Evolutionary conservation across 1,139 yeast genomes (phyloP).

Genomic region (Nadsonia commutata): DNA sequence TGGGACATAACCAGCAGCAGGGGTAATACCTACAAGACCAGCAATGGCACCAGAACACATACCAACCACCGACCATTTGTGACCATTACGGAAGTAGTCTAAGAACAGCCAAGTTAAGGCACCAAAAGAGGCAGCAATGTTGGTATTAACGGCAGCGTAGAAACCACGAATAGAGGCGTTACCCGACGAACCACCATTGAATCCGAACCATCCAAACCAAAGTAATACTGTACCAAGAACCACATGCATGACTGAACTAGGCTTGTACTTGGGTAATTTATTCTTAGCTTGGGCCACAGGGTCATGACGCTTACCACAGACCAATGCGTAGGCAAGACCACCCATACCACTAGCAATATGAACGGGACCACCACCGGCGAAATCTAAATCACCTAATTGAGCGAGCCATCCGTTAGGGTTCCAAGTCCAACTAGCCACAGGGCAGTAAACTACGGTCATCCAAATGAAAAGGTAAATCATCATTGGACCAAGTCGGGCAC

Average conservation of each 20-base stretch:
- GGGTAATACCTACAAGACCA: conserved; percentile 91
- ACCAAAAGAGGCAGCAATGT: conserved; percentile 83
- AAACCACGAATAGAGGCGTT: conserved; percentile 81
- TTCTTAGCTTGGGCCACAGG: conserved; percentile 32
- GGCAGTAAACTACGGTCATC: conserved; percentile 94
- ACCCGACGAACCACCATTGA: conserved; percentile 96
- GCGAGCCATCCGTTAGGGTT: conserved; percentile 82
- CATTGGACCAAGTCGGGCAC: conserved; percentile 95
- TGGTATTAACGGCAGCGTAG: conserved; percentile 87
- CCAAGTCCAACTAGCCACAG: conserved; percentile 97
- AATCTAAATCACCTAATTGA: conserved; percentile 72
- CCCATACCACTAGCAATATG: conserved; percentile 92
- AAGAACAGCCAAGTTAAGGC: conserved; percentile 88
- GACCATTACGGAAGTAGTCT: conserved; percentile 77
- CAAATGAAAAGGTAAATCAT: conserved; percentile 84
- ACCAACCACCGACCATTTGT: conserved; percentile 91
- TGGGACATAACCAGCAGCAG: conserved; percentile 94
- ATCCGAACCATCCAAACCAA: conserved; percentile 98
- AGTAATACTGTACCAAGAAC: conserved; percentile 89
- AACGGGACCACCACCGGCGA: conserved; percentile 98
- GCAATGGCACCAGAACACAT: conserved; percentile 88
- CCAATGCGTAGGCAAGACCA: conserved; percentile 81
- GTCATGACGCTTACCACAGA: conserved; percentile 72
- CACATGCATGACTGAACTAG: conserved; percentile 77
- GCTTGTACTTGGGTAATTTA: conserved; percentile 55